Evolutionary conservation across 306 rosid genomes (phyloP), one percentile per base, ranked within the genome.

Genomic region (Carpinus fangiana): DNA sequence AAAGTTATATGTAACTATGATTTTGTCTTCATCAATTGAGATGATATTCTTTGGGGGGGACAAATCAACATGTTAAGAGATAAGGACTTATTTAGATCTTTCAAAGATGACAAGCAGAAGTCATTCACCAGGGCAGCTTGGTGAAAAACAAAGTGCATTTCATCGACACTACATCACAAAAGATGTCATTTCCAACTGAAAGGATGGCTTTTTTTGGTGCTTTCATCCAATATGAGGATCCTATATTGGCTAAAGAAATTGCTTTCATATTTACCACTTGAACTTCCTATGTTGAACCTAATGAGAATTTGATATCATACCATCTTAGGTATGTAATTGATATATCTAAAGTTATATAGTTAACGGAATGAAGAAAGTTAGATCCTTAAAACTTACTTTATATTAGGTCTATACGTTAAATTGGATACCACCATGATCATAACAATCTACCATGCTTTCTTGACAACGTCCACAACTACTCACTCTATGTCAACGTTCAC

Each of bases 61-160:
- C 50, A 73, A 12, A 50, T 57, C 59, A 50, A 16, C n/a, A 51
- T 45, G 45, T 67, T 73, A 74, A 74, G 21, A 57, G 51, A 72
- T 72, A 52, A 78, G 53, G 48, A 75, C 79, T 64, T 38, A 23
- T 50, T 57, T 55, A 78, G 82, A 65, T 51, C 46, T 57, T 81
- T 71, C 79, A 78, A 75, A 64, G 26, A 70, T 60, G 78, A 78
- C 85, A 75, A 52, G 31, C 55, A 53, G 7, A 51, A 21, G 57
- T 78, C 50, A 38, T 72, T 50, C 21, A 45, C 70, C 26, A 53
- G 26, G 23, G 41, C 52, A 76, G 56, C 10, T 67, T 70, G 28
- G 78, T 74, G 12, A 75, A 68, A 51, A 82, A 72, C 76, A 81
- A 81, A 76, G 57, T 67, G 16, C 73, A 72, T 13, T 73, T 71